Base-by-base conservation (phyloP, 495 filamentous ascomycete genomes). In the Penicillium flavigenum region DNA sequence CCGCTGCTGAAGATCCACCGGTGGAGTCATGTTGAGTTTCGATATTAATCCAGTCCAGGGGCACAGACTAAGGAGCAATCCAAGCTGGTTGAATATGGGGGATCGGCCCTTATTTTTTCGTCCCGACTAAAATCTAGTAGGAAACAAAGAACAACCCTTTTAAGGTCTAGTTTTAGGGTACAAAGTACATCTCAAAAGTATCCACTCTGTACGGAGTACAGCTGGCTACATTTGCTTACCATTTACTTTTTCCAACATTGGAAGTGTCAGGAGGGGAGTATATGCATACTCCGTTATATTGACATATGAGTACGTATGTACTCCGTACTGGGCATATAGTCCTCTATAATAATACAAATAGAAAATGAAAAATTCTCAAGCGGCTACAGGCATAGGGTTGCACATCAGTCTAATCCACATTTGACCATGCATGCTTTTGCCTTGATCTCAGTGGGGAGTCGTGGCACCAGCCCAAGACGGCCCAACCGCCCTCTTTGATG, bases 401-500 rank as follows among this genome's bases (percentile, higher is more conserved):
- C 57, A 63, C 65, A 64, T 44, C 17, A 27, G 29, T 54, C 71
- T 70, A 73, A 72, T 64, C 72, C 72, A 51, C 62, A 70, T 73
- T 72, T 44, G 73, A 65, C 56, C 64, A 51, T 72, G 70, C 70
- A 74, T 73, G 66, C 71, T 70, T 65, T 56, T 52, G 46, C 34
- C 41, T 57, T 55, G 57, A 56, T 47, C 44, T 63, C 59, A 69
- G 70, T 67, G 64, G 70, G 67, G 63, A 65, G 70, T 76, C 74
- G 74, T 76, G 74, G 74, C 74, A 76, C 72, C 74, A 76, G 71
- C 72, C 63, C 69, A 74, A 74, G 51, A 71, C 71, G 66, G 74
- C 74, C 74, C 74, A 75, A 77, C 71, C 68, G 62, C 69, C 70
- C 66, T 64, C 36, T 39, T 34, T 54, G 39, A 46, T 45, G 59